Percentiles rank a stretch among this genome's conserved stretches.
phyloP scores from a whole-genome alignment of 768 basidiomycete species.

The Boletus rubropictus region DNA sequence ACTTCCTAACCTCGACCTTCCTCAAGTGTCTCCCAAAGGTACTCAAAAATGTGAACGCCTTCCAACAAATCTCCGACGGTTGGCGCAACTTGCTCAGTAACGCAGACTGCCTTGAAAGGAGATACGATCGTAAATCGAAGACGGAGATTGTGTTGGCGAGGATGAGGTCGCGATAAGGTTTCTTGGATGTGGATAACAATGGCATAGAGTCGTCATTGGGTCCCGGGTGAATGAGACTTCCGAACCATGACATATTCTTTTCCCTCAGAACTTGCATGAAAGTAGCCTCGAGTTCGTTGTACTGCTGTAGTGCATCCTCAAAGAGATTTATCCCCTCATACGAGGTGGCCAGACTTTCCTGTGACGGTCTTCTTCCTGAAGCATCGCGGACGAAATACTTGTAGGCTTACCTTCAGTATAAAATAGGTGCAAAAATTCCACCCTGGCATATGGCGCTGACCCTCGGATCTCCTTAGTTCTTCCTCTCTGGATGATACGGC shows the following conservation, averaged over 20 bases:
- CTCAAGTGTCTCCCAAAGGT: conserved; percentile 71
- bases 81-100: conserved; percentile 66
- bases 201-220: conserved; percentile 75
- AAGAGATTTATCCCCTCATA: conserved; percentile 85
- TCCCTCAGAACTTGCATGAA: conserved; percentile 74
- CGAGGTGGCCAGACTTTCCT: conserved; percentile 93
- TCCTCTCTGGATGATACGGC: conserved; percentile 79
- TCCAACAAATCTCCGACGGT: conserved; percentile 64
- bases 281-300: conserved; percentile 84
- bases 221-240: conserved; percentile 66
- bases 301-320: conserved; percentile 85
- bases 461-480: conserved; percentile 84
- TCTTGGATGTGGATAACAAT: conserved; percentile 70
- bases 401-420: conserved; percentile 73
- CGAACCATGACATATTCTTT: conserved; percentile 89
- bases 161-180: conserved; percentile 86
- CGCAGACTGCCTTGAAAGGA: conserved; percentile 80
- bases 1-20: conserved; percentile 58
- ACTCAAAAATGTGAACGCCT: conserved; percentile 68
- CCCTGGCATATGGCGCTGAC: conserved; percentile 86
- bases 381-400: neutral
- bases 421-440: conserved; percentile 99
- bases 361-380: conserved; percentile 4
- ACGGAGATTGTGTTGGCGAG: conserved; percentile 86
- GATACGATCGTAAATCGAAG: conserved; percentile 89